Conservation (phyloP, 2,329 filamentous ascomycete genomes). For the Colletotrichum acutatum region DNA sequence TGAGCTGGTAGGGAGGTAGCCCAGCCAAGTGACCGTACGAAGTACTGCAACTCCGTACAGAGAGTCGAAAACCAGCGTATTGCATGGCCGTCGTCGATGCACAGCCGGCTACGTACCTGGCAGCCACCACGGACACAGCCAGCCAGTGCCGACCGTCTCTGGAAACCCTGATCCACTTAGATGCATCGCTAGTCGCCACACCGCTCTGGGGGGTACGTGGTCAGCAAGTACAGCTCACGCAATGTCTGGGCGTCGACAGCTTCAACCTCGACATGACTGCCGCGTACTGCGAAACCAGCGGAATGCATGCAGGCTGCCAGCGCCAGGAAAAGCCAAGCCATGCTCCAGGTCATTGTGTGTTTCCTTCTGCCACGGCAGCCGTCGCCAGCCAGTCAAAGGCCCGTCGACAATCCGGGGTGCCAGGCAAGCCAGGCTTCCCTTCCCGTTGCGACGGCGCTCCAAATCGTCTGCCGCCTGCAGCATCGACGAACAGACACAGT, state of each 20-base stretch:
- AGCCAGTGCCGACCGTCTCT: background rate
- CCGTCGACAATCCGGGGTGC: background rate
- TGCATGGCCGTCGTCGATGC: background rate
- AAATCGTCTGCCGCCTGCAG: background rate
- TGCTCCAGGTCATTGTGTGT: background rate
- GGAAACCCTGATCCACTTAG: background rate
- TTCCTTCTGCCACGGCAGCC: background rate
- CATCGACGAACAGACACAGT: background rate
- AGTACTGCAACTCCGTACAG: background rate
- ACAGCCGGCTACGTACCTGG: slow-evolving; percentile 12
- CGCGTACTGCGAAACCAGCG: slow-evolving; percentile 2
- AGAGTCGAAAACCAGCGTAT: background rate
- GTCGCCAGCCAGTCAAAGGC: background rate
- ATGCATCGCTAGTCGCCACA: slow-evolving; percentile 15
- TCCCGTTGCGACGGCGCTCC: background rate
- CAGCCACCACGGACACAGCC: background rate
- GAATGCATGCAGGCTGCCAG: slow-evolving; percentile 8
- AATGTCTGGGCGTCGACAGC: background rate
- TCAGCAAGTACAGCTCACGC: background rate
- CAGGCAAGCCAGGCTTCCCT: background rate
- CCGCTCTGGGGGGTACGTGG: slow-evolving; percentile 5
- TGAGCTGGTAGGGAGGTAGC: background rate
- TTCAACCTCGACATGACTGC: background rate
- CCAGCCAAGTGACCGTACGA: background rate
- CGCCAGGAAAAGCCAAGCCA: background rate